Evolutionary conservation across 495 filamentous ascomycete species (phyloP), one percentile per base, ranked within the genome.

Genomic region (Thozetella sp.): DNA sequence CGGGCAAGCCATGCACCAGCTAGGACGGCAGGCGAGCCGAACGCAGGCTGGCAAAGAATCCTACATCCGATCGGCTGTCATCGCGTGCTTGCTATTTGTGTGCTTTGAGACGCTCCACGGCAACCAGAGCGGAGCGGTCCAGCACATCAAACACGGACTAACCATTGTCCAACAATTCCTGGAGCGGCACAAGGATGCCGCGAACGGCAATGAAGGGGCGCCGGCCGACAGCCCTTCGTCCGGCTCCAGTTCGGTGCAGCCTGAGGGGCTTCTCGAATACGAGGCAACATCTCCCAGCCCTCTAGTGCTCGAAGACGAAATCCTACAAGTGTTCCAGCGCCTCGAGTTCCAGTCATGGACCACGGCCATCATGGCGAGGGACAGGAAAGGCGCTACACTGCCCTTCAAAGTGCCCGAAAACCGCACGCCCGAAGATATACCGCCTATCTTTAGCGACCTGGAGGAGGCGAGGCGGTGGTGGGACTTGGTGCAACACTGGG

Each of bases 61-160:
- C 6, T 45, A 30, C 6, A 61, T 67, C 1, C 67, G 62, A 11
- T 53, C 57, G 3, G 63, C 64, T 17, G 59, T 68, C 9, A 58
- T 72, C 1, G 61, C 66, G 11, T 70, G 63, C 65, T 53, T 69
- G 10, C 53, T 72, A 4, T 72, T 72, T 24, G 57, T 66, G 11
- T 57, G 61, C 51, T 72, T 69, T 53, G 69, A 69, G 55, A 61
- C 58, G 15, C 27, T 72, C 23, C 61, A 67, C 45, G 65, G 60
- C n/a, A 66, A 63, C 53, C 37, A 43, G n/a, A 57, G 58, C 0
- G 60, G 59, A 4, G 69, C 69, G 11, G 25, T 64, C 11, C 50
- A 61, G 15, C 69, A 72, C 54, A 64, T 72, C 40, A 64, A 53
- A 53, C 63, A 67, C 54, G 69, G 69, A 1, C 57, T 65, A 2